Evolutionary conservation across 2,329 filamentous ascomycete species (phyloP), one percentile per base, ranked within the genome.

Genomic region (Chalara sp.): DNA sequence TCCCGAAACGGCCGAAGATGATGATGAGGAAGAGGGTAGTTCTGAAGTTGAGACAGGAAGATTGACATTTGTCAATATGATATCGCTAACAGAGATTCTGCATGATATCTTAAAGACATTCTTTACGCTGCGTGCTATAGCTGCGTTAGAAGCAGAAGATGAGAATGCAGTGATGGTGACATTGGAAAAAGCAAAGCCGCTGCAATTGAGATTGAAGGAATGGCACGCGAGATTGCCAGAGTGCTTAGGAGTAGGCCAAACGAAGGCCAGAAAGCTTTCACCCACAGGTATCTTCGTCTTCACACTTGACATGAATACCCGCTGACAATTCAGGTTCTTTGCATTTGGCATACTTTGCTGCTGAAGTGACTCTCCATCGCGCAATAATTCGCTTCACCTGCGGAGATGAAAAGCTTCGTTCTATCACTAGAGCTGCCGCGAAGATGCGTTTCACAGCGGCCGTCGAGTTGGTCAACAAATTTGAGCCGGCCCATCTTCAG

Each of bases 331-430:
- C 32, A 65, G 68, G 74, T 2, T 75, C 70, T 30, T 63, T 79
- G 5, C 74, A 78, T 49, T 67, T 79, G 1, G 72, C 76, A 1
- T 76, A 78, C 55, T 74, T 74, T 48, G 72, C 73, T 0, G 70
- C 74, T 0, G 75, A 77, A 53, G 73, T 78, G 46, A 72, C 74
- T 37, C 66, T 79, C 1, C 74, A 77, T 57, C 71, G 76, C 3
- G 72, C 71, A 4, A 72, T 79, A 46, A 67, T 78, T 3, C 67
- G 75, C 8, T 72, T 71, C 31, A 65, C 72, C 32, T 67, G 66
- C 0, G 48, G 46, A 10, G 52, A 60, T 43, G 41, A 53, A 8
- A 44, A 49, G 6, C 49, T 62, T 12, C 48, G 55, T 29, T 48
- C 53, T 2, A 58, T 61, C 35, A 61, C 58, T 6, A 52, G 60